These are phyloP conservation scores for Leptographium galeiforme DNA, from an alignment of 2,329 filamentous ascomycete species.

Conservation along the genomic window DNA sequence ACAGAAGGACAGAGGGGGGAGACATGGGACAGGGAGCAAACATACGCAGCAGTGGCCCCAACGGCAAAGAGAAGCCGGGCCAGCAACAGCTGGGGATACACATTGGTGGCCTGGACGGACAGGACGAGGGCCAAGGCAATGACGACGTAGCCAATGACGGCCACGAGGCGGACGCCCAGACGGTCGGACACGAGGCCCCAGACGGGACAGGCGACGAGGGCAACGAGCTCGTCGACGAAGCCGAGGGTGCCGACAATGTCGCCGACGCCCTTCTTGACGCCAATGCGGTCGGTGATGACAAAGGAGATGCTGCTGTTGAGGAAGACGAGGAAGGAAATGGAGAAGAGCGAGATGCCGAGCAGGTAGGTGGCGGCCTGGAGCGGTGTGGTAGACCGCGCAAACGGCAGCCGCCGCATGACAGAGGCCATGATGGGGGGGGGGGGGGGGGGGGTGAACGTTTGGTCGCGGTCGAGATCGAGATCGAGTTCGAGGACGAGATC, in stretches of 20 bases:
- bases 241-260: conserved; percentile 74
- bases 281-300: conserved; percentile 71
- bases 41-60: conserved; percentile 76
- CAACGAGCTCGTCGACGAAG: conserved; percentile 73
- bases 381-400: conserved; percentile 44
- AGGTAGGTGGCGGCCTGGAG: conserved; percentile 62
- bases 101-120: conserved; percentile 73
- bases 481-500: neutral
- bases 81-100: conserved; percentile 79
- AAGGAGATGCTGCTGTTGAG: conserved; percentile 76
- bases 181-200: conserved; percentile 72
- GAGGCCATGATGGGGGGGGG: neutral
- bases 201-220: conserved; percentile 63
- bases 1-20: neutral
- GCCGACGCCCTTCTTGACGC: conserved; percentile 58
- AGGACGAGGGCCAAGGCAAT: conserved; percentile 65
- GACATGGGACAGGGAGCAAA: conserved; percentile 4
- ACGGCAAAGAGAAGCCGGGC: conserved; percentile 79
- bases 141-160: conserved; percentile 67
- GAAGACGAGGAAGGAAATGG: conserved; percentile 81
- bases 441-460: neutral
- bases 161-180: conserved; percentile 58
- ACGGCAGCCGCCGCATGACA: conserved; percentile 37
- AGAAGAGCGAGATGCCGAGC: conserved; percentile 70
- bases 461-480: neutral